phyloP scores from a whole-genome alignment of 495 filamentous ascomycete genomes.

The Sordaria brevicollis region DNA sequence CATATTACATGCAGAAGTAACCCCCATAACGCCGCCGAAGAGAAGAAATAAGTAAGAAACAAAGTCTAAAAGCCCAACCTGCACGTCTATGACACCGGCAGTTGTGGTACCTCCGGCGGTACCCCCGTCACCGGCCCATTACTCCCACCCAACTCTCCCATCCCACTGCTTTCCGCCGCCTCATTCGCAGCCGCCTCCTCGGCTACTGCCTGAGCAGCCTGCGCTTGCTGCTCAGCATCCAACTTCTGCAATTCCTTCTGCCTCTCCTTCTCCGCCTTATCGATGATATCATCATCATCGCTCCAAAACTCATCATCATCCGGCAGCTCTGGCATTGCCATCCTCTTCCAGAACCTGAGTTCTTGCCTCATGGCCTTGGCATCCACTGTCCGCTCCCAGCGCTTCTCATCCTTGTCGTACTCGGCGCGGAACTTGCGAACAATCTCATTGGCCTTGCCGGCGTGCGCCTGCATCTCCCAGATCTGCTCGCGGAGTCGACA shows the following conservation, averaged over 20 bases:
- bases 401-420: constrained; percentile 36
- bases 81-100: neutral
- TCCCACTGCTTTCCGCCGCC: neutral
- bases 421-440: constrained; percentile 37
- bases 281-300: constrained; percentile 46
- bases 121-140: neutral
- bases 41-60: too few species aligned
- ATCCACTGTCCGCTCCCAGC: constrained; percentile 36
- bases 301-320: constrained; percentile 44
- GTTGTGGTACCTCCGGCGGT: neutral
- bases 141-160: neutral
- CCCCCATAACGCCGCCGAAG: too few species aligned
- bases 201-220: constrained; percentile 13
- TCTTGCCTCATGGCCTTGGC: constrained; percentile 35
- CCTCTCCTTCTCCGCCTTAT: constrained; percentile 40
- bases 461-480: constrained; percentile 44
- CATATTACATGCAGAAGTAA: too few species aligned
- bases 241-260: constrained; percentile 26
- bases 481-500: constrained; percentile 44
- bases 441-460: constrained; percentile 36
- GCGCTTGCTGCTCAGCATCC: constrained; percentile 27
- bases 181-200: constrained; percentile 5
- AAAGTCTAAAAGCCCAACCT: too few species aligned
- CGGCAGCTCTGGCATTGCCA: constrained; percentile 40
- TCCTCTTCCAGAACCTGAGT: constrained; percentile 44